Base-by-base conservation (phyloP, 2,329 filamentous ascomycete genomes). In the Aspergillus sp. region DNA sequence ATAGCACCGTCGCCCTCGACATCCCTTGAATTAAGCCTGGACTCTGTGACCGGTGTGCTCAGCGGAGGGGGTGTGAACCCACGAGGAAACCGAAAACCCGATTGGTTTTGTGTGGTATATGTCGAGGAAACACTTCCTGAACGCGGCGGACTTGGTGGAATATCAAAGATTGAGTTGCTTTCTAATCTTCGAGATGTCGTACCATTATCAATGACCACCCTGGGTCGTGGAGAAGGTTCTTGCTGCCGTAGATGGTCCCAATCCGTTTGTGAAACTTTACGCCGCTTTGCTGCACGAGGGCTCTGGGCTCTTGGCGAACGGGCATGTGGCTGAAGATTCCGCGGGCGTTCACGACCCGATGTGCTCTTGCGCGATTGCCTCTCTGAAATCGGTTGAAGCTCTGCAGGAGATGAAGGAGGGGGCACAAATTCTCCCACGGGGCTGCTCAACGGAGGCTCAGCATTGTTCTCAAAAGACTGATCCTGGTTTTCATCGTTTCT, bases 71-170 rank as follows among this genome's bases (percentile, higher is more conserved):
- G 60, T 5, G 60, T 60, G 34, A 65, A 60, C 2, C 58, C 67
- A 28, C 48, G 61, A 29, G 70, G 69, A 33, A 68, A 66, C 4
- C 61, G 63, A 42, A 72, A 70, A 12, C 52, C 58, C 29, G 57
- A 55, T 26, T 53, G 49, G 19, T 42, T 47, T 29, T 53, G 58
- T 9, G 49, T 52, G 26, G 48, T 50, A 35, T 52, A 48, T 4
- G 42, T 45, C 2, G 66, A 65, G 12, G 63, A 64, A 1, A 52
- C 48, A 47, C 58, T 65, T 4, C 61, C 62, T 30, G 70, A 69
- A 12, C 57, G 58, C 30, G 71, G 69, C 10, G 72, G 69, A 27
- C 70, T 73, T 29, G 57, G 61, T 5, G 60, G 61, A 27, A 68
- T 49, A 48, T 72, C 62, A 39, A 62, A 65, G 3, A 64, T 47